Evolutionary conservation across 1,139 yeast species (phyloP).

Genomic region (Candida sojae): DNA sequence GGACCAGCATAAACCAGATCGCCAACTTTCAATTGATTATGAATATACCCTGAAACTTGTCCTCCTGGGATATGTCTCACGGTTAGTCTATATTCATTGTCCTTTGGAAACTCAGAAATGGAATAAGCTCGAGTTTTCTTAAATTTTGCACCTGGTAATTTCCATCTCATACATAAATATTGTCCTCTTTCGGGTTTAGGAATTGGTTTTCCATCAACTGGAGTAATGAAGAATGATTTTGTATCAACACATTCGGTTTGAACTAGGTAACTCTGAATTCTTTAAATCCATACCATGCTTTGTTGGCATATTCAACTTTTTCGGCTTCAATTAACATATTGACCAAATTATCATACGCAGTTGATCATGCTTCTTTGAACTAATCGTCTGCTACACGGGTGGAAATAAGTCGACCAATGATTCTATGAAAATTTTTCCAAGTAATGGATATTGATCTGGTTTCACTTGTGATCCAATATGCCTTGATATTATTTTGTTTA

Average conservation of each 20-base stretch:
- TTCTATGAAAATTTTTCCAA: constrained; percentile 54
- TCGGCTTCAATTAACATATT: constrained; percentile 61
- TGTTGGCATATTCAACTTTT: constrained; percentile 41
- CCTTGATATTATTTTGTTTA: constrained; percentile 61
- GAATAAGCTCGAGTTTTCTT: constrained; percentile 55
- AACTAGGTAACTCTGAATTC: constrained; percentile 48
- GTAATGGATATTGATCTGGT: constrained; percentile 67
- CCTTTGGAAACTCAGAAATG: constrained; percentile 34
- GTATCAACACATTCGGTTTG: constrained; percentile 49
- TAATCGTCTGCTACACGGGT: constrained; percentile 53
- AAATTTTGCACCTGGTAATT: constrained; percentile 26
- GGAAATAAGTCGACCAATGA: constrained; percentile 61
- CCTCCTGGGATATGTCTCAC: constrained; percentile 51
- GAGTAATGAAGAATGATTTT: constrained; percentile 54
- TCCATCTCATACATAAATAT: constrained; percentile 55
- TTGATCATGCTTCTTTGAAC: constrained; percentile 63
- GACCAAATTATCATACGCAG: constrained; percentile 67
- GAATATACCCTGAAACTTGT: constrained; percentile 53
- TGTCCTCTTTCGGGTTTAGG: constrained; percentile 55
- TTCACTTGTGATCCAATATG: constrained; percentile 64
- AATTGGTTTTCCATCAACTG: constrained; percentile 41
- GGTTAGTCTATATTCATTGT: constrained; percentile 51
- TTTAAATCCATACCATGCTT: constrained; percentile 61
- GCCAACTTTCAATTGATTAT: constrained; percentile 50
- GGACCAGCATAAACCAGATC: constrained; percentile 53